Evolutionary conservation across 2,329 filamentous ascomycete species (phyloP).

Genomic region (Neophaeococcomyces mojaviensis): DNA sequence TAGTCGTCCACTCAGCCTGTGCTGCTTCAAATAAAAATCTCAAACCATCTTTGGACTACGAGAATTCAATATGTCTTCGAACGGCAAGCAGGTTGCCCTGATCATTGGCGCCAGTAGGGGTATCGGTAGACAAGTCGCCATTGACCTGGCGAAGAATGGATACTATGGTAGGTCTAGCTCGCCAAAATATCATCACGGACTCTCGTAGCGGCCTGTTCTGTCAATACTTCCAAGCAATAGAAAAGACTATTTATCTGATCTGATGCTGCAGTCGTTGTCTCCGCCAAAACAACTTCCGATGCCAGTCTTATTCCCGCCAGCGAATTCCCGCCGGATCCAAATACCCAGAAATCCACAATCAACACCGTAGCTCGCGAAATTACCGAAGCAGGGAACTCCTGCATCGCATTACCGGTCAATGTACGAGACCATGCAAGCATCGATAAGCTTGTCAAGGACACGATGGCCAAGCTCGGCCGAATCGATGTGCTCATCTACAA

Average conservation of each 20-base stretch:
- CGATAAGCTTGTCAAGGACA: slow-evolving; percentile 50
- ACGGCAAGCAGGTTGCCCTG: slow-evolving; percentile 51
- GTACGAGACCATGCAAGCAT: slow-evolving; percentile 59
- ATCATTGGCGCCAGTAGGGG: slow-evolving; percentile 70
- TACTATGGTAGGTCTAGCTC: slow-evolving; percentile 54
- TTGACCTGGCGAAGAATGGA: slow-evolving; percentile 64
- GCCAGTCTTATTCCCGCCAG: slow-evolving; percentile 38
- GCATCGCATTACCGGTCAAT: slow-evolving; percentile 62
- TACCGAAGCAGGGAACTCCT: slow-evolving; percentile 53
- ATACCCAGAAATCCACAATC: slow-evolving; percentile 68
- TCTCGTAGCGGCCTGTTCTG: too few relatives aligned
- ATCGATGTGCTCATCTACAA: slow-evolving; percentile 77
- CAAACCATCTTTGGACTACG: neutral
- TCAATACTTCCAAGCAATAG: too few relatives aligned
- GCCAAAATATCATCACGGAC: neutral
- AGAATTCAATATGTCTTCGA: slow-evolving; percentile 3
- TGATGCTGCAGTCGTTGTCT: slow-evolving; percentile 56
- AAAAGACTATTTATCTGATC: too few relatives aligned
- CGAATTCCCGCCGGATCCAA: slow-evolving; percentile 66
- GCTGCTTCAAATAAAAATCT: too few relatives aligned
- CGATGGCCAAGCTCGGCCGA: slow-evolving; percentile 52
- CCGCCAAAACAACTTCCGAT: slow-evolving; percentile 67
- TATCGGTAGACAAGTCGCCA: slow-evolving; percentile 71
- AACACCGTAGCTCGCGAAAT: slow-evolving; percentile 74
- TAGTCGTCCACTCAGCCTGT: too few relatives aligned